Conservation (phyloP, 176 grass and related monocot species). For the Avena insularis region DNA sequence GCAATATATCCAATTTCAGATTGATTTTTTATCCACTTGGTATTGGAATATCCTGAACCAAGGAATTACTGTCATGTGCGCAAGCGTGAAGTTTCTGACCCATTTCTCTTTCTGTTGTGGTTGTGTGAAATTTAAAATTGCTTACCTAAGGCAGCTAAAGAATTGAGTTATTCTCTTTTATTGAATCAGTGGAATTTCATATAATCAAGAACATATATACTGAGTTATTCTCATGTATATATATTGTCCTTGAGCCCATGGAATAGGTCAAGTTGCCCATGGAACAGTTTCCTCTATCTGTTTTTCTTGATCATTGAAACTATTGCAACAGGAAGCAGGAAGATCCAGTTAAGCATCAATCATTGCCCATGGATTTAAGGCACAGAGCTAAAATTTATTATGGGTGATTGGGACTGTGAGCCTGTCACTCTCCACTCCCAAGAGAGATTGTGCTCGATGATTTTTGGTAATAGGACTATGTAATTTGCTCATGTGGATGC, state of each 20-base stretch:
- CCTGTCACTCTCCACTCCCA: neutral
- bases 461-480: neutral
- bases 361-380: neutral
- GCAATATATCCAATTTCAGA: neutral
- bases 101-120: neutral
- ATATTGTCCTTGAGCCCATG: neutral
- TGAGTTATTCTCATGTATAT: neutral
- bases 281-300: neutral
- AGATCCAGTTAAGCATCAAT: constrained; percentile 7
- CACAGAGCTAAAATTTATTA: neutral
- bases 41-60: neutral
- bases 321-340: neutral
- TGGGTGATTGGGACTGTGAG: neutral
- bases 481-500: neutral
- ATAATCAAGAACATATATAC: neutral
- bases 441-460: neutral
- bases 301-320: neutral
- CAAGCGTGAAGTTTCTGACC: neutral
- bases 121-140: neutral
- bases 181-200: neutral
- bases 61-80: neutral
- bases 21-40: neutral
- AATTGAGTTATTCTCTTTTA: neutral
- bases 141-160: neutral
- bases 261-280: neutral